Evolutionary conservation across 371 early-diverging fungal genomes (phyloP).

Genomic region (Mucor indicus): DNA sequence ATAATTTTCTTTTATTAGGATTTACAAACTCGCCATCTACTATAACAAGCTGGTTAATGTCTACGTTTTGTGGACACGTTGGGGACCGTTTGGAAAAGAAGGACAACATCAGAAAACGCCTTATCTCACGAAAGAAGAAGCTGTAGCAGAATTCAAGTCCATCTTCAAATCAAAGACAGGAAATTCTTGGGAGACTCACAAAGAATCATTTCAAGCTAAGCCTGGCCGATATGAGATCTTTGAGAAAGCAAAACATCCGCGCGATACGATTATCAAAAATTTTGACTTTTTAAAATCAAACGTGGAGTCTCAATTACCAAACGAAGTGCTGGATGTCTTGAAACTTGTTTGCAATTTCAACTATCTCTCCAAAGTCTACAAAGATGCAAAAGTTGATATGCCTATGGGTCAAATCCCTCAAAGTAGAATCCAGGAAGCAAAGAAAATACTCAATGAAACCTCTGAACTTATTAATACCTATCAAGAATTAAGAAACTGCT

Average conservation of each 20-base stretch:
- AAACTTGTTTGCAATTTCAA: slow-evolving; percentile 46
- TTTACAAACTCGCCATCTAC: slow-evolving; percentile 62
- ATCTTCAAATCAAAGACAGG: slow-evolving; percentile 62
- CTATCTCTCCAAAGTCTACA: slow-evolving; percentile 31
- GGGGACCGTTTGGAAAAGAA: slow-evolving; percentile 50
- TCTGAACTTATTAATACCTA: neutral
- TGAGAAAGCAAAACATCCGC: slow-evolving; percentile 16
- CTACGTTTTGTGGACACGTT: slow-evolving; percentile 59
- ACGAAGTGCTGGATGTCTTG: slow-evolving; percentile 31
- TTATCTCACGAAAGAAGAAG: slow-evolving; percentile 42
- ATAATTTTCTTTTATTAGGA: slow-evolving; percentile 18
- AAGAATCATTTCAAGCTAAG: slow-evolving; percentile 29
- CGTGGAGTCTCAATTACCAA: slow-evolving; percentile 13
- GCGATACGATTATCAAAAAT: slow-evolving; percentile 22
- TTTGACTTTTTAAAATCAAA: slow-evolving; percentile 19
- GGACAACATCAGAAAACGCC: slow-evolving; percentile 65
- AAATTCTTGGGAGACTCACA: slow-evolving; percentile 45
- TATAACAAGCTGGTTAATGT: slow-evolving; percentile 41
- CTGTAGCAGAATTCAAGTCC: slow-evolving; percentile 52
- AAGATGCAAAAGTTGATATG: slow-evolving; percentile 35
- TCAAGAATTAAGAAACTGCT: neutral
- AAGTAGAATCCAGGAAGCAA: slow-evolving; percentile 33
- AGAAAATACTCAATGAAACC: slow-evolving; percentile 26
- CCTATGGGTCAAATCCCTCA: slow-evolving; percentile 51
- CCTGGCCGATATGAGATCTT: slow-evolving; percentile 48